Base-by-base conservation (phyloP, 225 moss, liverwort and hornwort genomes). In the Asterella californica region DNA sequence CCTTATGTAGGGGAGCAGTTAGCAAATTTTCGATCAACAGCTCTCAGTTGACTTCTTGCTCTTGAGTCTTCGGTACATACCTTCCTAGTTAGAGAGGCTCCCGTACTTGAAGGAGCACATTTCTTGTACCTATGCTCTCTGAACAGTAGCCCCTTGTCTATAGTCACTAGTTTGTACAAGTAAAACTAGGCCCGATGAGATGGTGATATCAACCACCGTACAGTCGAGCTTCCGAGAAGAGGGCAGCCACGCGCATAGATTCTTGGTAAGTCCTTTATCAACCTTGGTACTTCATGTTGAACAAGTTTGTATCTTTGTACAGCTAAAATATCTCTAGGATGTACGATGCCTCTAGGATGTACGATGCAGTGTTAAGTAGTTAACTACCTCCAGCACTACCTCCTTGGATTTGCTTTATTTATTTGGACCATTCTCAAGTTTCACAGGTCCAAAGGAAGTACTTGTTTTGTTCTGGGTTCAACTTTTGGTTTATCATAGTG, bases 1-100 rank as follows among this genome's bases (percentile, higher is more conserved):
- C 79, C 63, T 50, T 65, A 29, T 19, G 64, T 63, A 65, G 78
- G 78, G 78, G 78, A 15, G 32, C 78, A 78, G 64, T 65, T 78
- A 22, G 34, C 37, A 33, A 5, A 25, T 36, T 60, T 76, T 24
- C 5, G 38, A 76, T 25, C 19, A 76, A 71, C 59, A 36, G 37
- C 47, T 57, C 38, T 48, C 33, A 59, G 37, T 22, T 37, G 36
- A 76, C 59, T 76, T 59, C 57, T 36, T 76, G 3, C 10, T 32
- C 12, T 32, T 33, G 74, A 2, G 33, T 33, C 32, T 29, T 32
- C 36, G 21, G 55, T 76, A 76, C 36, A 57, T 57, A 50, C 74
- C 9, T 50, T 9, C 25, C 73, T 76, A 76, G 75, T 10, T 76
- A 59, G 75, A 33, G 59, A 52, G 75, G 57, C 57, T 76, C 55